Percentiles rank a stretch among this genome's conserved stretches.
Conservation (phyloP, 176 grass and related monocot genomes). For the Dactylis glomerata region DNA sequence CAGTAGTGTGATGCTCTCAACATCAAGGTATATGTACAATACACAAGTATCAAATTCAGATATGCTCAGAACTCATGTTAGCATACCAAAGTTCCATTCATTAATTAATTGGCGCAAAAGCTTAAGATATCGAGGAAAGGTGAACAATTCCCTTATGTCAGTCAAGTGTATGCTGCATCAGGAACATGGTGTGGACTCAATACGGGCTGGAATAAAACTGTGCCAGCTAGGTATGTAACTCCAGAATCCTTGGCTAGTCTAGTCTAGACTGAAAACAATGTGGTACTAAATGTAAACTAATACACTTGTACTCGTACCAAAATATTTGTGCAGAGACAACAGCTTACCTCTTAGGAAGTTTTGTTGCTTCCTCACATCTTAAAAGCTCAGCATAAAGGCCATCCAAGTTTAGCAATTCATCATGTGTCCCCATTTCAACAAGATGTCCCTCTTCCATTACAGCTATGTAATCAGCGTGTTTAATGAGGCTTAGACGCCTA, state of each 20-base stretch:
- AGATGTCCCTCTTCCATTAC: slow-evolving; percentile 99
- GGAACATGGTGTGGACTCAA: neutral
- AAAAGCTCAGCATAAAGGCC: slow-evolving; percentile 95
- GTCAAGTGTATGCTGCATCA: neutral
- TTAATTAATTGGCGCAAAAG: neutral
- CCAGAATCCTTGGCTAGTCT: neutral
- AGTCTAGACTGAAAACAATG: slow-evolving; percentile 5
- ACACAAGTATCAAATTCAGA: neutral
- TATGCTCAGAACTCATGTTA: neutral
- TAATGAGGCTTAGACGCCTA: slow-evolving; percentile 90
- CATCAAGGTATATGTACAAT: neutral
- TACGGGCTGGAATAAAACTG: neutral
- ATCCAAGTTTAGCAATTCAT: slow-evolving; percentile 89
- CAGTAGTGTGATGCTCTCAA: neutral
- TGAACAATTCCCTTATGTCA: neutral
- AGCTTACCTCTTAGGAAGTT: slow-evolving; percentile 89
- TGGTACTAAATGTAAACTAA: neutral
- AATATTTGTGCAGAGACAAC: neutral
- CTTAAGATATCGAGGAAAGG: neutral
- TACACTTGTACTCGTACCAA: neutral
- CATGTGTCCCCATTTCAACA: slow-evolving; percentile 99
- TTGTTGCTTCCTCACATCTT: slow-evolving; percentile 96
- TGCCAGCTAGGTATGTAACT: neutral
- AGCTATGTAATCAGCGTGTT: slow-evolving; percentile 98
- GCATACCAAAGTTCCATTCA: neutral